phyloP scores from a whole-genome alignment of 805 yeast genomes.

The Suhomyces tanzawaensis region DNA sequence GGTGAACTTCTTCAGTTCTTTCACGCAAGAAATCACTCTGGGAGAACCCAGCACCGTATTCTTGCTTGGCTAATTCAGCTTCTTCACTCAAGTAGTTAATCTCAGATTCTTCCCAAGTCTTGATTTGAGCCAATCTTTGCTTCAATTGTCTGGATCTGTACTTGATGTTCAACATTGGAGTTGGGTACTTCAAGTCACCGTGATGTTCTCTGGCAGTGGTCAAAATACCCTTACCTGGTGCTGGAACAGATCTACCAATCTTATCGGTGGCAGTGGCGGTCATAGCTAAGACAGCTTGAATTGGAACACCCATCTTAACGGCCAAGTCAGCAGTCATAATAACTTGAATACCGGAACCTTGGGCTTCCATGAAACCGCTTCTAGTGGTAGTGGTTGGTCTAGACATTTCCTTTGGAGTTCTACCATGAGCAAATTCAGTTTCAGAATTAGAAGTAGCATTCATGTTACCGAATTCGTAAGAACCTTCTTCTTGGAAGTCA shows the following conservation, averaged over 20 bases:
- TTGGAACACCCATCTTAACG: conserved; percentile 97
- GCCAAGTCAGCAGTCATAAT: conserved; percentile 95
- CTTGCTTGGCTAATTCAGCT: conserved; percentile 53
- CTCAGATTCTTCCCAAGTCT: conserved; percentile 83
- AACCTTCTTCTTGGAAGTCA: conserved; percentile 99
- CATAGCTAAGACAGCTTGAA: conserved; percentile 91
- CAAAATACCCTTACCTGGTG: conserved; percentile 99
- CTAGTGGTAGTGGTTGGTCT: conserved; percentile 97
- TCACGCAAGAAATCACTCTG: conserved; percentile 60
- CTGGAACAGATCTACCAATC: conserved; percentile 98
- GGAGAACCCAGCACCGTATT: conserved; percentile 49
- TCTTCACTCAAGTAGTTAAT: conserved; percentile 67
- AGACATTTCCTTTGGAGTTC: conserved; percentile 98
- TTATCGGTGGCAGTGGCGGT: conserved; percentile 97
- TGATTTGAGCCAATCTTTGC: conserved; percentile 72
- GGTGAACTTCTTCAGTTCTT: conserved; percentile 81
- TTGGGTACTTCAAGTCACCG: conserved; percentile 71
- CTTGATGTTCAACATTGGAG: conserved; percentile 81
- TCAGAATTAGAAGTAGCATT: conserved; percentile 92
- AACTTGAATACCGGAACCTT: conserved; percentile 98
- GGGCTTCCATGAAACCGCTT: conserved; percentile 99
- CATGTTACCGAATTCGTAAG: conserved; percentile 97
- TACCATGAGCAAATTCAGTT: conserved; percentile 89
- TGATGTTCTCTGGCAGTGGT: conserved; percentile 96
- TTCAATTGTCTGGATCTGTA: conserved; percentile 92